Base-by-base conservation (phyloP, 306 rosid species). In the Malus fusca region DNA sequence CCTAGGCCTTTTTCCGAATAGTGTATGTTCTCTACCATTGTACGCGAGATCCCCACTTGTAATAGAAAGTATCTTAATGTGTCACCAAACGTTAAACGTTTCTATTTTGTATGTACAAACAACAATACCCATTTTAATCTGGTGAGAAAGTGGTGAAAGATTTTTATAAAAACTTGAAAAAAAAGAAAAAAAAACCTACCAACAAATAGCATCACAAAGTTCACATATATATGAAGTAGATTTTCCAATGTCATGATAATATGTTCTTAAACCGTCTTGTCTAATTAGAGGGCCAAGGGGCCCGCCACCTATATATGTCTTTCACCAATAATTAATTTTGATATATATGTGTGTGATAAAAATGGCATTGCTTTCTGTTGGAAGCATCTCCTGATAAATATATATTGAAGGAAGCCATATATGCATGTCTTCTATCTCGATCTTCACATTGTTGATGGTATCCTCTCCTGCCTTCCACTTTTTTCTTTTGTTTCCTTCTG, bases 351-450 rank as follows among this genome's bases (percentile, higher is more conserved):
- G 37, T 61, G 3, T 61, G 37, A 35, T 14, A 26, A 26, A 61
- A 61, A 26, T 13, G 8, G n/a, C 66, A 14, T 5, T 14, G 64
- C 30, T 2, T 59, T 59, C 64, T 22, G 75, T 69, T 84, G 82
- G 80, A 80, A 86, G 83, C 74, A 86, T 84, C 85, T 74, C 84
- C 79, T 70, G 90, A 86, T 63, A n/a, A n/a, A 23, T 59, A 21
- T 19, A n/a, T 56, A 3, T 84, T 15, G 21, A 48, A 5, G 84
- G 90, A 86, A 75, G 84, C 75, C 78, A 69, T 80, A 31, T 60
- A 60, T 25, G 11, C n/a, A 40, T 85, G 88, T 88, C 88, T 81
- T 71, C 82, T 85, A 80, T 82, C 74, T 35, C 69, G 46, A 65
- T 33, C 46, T 9, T 80, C 77, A 73, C 60, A 21, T 21, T 51